Percentiles rank a stretch among this genome's conserved stretches.
Evolutionary conservation across 306 rosid species (phyloP).

Genomic region (Dalbergia cochinchinensis): DNA sequence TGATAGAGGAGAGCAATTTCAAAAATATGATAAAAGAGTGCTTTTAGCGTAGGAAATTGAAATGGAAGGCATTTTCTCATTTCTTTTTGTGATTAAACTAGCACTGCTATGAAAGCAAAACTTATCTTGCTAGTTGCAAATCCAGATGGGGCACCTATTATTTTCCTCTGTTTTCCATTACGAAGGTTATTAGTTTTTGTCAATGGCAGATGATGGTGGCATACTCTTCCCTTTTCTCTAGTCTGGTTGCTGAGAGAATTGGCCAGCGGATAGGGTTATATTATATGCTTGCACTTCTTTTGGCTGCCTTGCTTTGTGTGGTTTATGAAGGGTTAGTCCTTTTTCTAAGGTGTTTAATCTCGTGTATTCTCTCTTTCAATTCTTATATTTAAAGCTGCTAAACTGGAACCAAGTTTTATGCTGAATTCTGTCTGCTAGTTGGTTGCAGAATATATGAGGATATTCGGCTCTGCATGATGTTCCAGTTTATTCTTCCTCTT

Average conservation of each 20-base stretch:
- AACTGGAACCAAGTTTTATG: conserved; percentile 27
- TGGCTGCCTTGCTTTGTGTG: conserved; percentile 45
- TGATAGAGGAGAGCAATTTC: conserved; percentile 11
- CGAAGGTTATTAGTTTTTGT: conserved; percentile 6
- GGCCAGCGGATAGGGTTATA: conserved; percentile 53
- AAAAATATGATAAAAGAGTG: neutral
- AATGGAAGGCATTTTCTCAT: neutral
- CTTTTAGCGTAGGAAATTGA: neutral
- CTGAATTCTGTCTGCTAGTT: conserved; percentile 43
- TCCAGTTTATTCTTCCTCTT: conserved; percentile 56
- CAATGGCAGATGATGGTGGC: conserved; percentile 62
- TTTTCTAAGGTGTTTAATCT: neutral
- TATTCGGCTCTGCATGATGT: conserved; percentile 51
- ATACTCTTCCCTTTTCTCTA: conserved; percentile 59
- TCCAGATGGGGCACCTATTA: neutral
- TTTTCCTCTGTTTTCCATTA: neutral
- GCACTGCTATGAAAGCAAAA: neutral
- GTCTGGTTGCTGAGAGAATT: conserved; percentile 55
- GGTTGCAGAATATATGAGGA: conserved; percentile 53
- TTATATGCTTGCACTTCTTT: conserved; percentile 48
- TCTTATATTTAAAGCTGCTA: neutral
- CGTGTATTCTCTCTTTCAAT: neutral
- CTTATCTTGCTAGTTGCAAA: neutral
- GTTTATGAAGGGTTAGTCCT: conserved; percentile 50
- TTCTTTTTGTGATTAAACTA: neutral